Evolutionary conservation across 441 rosid genomes (phyloP).

Genomic region (Syzygium malaccense): DNA sequence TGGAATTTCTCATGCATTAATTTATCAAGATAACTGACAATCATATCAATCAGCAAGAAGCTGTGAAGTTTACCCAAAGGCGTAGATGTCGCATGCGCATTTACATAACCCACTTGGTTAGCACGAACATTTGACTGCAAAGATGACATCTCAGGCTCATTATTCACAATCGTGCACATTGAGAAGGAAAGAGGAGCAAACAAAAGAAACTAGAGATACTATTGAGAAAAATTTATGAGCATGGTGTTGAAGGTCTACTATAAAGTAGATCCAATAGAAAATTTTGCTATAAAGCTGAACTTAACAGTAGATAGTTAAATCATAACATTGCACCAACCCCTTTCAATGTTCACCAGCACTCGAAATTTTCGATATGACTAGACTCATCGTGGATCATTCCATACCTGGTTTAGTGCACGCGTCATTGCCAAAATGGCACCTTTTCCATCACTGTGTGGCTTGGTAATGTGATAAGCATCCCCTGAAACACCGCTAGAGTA

Average conservation of each 20-base stretch:
- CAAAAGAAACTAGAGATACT: background rate
- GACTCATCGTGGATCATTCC: background rate
- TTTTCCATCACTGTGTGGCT: conserved; percentile 85
- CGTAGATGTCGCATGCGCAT: conserved; percentile 97
- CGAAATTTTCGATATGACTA: background rate
- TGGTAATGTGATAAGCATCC: conserved; percentile 95
- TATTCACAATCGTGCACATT: background rate
- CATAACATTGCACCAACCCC: background rate
- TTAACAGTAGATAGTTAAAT: background rate
- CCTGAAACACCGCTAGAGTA: conserved; percentile 36
- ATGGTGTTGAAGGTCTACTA: background rate
- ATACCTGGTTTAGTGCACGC: conserved; percentile 70
- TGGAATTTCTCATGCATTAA: background rate
- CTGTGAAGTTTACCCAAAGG: conserved; percentile 54
- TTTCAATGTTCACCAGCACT: background rate
- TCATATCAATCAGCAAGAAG: background rate
- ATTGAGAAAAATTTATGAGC: background rate
- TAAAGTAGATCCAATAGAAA: background rate
- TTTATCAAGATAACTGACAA: background rate
- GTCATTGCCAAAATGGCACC: conserved; percentile 93
- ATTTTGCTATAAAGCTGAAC: background rate
- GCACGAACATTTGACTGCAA: conserved; percentile 74
- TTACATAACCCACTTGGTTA: conserved; percentile 74
- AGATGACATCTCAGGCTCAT: background rate
- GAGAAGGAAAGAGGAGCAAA: background rate